Evolutionary conservation across 371 early-diverging fungal genomes (phyloP), one percentile per base, ranked within the genome.

Genomic region (Rozella allomycis): DNA sequence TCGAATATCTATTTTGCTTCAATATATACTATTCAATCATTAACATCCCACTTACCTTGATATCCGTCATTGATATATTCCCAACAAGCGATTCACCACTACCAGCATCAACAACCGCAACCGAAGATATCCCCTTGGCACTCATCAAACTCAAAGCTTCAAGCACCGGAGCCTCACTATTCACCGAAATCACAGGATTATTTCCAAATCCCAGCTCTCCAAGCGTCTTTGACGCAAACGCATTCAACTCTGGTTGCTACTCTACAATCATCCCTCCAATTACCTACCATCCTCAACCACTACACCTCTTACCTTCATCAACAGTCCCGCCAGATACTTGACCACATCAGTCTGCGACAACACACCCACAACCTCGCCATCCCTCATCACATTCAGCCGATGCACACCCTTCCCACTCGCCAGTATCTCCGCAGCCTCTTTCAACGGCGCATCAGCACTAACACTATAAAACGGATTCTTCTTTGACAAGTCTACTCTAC

Each of bases 391-490:
- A 6, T 64, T 68, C n/a, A 74, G 70, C 46, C 79, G 60, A 39
- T 81, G 81, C 7, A 70, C 67, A 9, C 77, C 77, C 41, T 65
- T 56, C 7, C 70, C 70, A 46, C n/a, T n/a, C n/a, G n/a, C n/a
- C n/a, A 82, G 78, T 20, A 77, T 64, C 30, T 67, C 70, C 4
- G 70, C 65, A 6, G 71, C 65, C 20, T 74, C 72, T 23, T 68
- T 46, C 2, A 82, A 46, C 0, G 75, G 67, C 5, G 81, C 69
- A 38, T 79, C 78, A 11, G 69, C 67, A 23, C 71, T 39, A 5
- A 81, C 72, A 14, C 74, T 67, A 42, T 77, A 79, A 42, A 81
- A 82, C 4, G 83, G 81, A 37, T 82, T 76, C 33, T 67, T 64
- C 26, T 67, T 61, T n/a, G 81, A 81, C 23, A 78, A 42, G 46